A percentile compares a stretch with the other conserved stretches of the same genome.
Evolutionary conservation across 1,284 basidiomycete genomes (phyloP).

Genomic region (Ceratobasidium sp.): DNA sequence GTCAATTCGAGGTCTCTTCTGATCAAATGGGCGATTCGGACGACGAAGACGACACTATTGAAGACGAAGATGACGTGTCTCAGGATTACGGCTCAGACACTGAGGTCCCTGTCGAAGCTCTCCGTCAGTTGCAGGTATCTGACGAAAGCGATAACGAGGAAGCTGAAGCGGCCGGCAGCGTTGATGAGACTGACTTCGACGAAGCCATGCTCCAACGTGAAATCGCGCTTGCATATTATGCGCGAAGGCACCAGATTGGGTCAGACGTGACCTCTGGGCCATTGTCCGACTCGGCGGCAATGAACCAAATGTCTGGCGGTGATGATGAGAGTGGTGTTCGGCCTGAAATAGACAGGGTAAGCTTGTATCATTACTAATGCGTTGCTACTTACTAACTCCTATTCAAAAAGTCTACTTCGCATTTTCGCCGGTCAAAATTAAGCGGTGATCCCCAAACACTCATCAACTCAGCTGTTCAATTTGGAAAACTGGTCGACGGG

Average conservation of each 20-base stretch:
- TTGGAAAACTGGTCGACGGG: constrained; percentile 68
- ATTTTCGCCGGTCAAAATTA: constrained; percentile 63
- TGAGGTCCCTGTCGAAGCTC: constrained; percentile 49
- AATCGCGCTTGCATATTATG: constrained; percentile 74
- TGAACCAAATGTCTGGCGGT: constrained; percentile 45
- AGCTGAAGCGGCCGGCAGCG: background rate
- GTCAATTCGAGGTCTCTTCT: background rate
- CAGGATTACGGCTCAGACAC: constrained; percentile 58
- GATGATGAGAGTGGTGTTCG: constrained; percentile 50
- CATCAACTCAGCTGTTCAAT: constrained; percentile 60
- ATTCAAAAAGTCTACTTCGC: constrained; percentile 65
- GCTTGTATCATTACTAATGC: constrained; percentile 46
- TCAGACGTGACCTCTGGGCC: constrained; percentile 55
- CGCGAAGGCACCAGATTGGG: constrained; percentile 66
- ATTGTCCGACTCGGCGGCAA: constrained; percentile 2
- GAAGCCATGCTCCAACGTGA: constrained; percentile 74
- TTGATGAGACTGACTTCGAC: constrained; percentile 60
- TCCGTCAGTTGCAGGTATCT: constrained; percentile 56
- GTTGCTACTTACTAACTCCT: constrained; percentile 50
- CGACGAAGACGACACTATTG: background rate
- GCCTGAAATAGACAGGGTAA: constrained; percentile 60
- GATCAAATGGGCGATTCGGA: constrained; percentile 16
- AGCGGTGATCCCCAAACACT: constrained; percentile 60
- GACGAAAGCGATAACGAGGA: constrained; percentile 54
- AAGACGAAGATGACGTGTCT: constrained; percentile 5